Conservation (phyloP, 176 grass and related monocot genomes). For the Triticum dicoccoides region DNA sequence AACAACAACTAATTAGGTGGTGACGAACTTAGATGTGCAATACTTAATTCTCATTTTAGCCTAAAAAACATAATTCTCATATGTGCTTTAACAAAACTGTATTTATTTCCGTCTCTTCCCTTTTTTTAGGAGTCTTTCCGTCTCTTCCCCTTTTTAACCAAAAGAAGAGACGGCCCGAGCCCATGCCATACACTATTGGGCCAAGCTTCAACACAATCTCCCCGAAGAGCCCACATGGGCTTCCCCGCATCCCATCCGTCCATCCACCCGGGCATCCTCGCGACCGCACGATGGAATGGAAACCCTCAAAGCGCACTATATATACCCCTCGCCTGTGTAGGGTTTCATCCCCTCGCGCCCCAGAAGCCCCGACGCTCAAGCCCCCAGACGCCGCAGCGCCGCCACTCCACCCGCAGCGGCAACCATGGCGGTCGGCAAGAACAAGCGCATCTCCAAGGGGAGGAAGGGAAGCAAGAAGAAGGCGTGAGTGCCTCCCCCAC, state of each 20-base stretch:
- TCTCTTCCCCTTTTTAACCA: too few relatives aligned
- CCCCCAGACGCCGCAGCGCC: slow-evolving; percentile 16
- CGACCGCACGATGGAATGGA: slow-evolving; percentile 13
- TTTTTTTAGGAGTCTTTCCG: neutral
- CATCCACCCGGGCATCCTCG: neutral
- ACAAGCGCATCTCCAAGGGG: slow-evolving; percentile 92
- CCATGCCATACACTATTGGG: neutral
- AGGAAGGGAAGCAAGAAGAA: slow-evolving; percentile 96
- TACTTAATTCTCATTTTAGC: too few relatives aligned
- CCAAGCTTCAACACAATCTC: too few relatives aligned
- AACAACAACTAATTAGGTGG: too few relatives aligned
- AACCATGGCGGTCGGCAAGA: slow-evolving; percentile 67
- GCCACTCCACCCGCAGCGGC: neutral
- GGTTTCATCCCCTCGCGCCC: neutral
- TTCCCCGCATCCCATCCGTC: neutral
- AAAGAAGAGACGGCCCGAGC: neutral
- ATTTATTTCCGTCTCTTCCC: neutral
- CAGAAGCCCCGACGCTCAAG: neutral
- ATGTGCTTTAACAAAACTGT: neutral
- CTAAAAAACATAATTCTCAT: too few relatives aligned
- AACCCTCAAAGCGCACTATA: slow-evolving; percentile 8
- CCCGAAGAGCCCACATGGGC: neutral
- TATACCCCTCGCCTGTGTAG: neutral
- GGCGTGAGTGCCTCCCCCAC: slow-evolving; percentile 30
- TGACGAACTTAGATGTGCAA: too few relatives aligned